Base-by-base conservation (phyloP, 1,284 basidiomycete genomes). In the Ceraceosorus guamensis region DNA sequence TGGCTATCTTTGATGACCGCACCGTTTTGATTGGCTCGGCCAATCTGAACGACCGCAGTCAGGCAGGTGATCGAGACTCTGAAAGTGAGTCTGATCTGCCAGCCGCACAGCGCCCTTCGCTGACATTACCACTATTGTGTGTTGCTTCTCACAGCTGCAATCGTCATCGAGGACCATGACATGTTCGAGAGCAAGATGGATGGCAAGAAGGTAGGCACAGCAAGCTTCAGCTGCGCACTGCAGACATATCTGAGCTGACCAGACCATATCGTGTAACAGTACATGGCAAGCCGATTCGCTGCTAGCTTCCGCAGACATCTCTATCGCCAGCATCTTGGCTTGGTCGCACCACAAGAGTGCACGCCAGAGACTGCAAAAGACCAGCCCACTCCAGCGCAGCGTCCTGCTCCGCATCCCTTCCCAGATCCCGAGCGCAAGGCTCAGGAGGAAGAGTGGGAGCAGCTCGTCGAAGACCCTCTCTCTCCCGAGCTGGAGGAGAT, bases 121-220 rank as follows among this genome's bases (percentile, higher is more conserved):
- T 24, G 24, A 24, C 24, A 24, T 24, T 2, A 24, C 24, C 24
- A 24, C 3, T 3, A 24, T 24, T 24, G 2, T 24, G 1, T 24
- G 24, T 24, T 24, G 24, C 24, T 24, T 24, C 24, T 3, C 2
- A 24, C 1, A 24, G 24, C 24, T 24, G 24, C 24, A 24, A 24
- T 24, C 5, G 84, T 95, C 14, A 86, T 93, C 31, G 90, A 95
- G 77, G 91, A 96, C 70, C 79, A 81, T 2, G 89, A 93, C 54
- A 79, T 84, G 79, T 81, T 96, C 52, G 81, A 83, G 52, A 83
- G 85, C 6, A 81, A 74, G 4, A 93, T 95, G 91, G 80, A 89
- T 66, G 89, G 89, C 2, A 77, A 84, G 62, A 82, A 75, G 30
- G 86, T 84, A 76, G 77, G 79, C 72, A 89, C 83, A 0, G 77